phyloP scores from a whole-genome alignment of 345 rosid genomes.

The Brassica incana region DNA sequence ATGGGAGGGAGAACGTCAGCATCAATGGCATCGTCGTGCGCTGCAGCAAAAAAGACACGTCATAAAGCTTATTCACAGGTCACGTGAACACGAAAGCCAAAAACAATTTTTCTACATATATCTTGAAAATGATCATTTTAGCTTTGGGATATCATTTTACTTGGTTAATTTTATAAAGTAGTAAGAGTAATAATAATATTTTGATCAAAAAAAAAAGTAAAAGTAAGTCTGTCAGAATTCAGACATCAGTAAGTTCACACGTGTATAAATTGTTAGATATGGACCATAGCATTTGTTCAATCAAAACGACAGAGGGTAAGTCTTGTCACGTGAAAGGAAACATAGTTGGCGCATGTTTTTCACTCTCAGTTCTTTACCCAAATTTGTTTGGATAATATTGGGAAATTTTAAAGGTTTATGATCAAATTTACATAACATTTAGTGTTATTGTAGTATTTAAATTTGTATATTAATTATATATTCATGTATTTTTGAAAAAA shows the following conservation, averaged over 20 bases:
- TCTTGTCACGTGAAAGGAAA: constrained; percentile 44
- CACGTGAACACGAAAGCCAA: constrained; percentile 38
- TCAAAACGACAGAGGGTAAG: constrained; percentile 32
- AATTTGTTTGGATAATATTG: too few relatives aligned
- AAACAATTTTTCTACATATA: not conserved
- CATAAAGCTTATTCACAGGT: constrained; percentile 29
- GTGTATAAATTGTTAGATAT: constrained; percentile 34
- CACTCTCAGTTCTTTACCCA: not conserved
- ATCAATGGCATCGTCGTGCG: constrained; percentile 21
- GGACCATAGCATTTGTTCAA: constrained; percentile 34
- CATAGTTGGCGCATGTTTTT: constrained; percentile 23
- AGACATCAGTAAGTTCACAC: constrained; percentile 36
- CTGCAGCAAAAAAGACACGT: constrained; percentile 25
- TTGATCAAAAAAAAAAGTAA: too few relatives aligned
- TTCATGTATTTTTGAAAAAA: too few relatives aligned
- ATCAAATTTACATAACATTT: too few relatives aligned
- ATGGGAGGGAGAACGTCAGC: constrained; percentile 17
- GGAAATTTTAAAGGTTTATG: too few relatives aligned
- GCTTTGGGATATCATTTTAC: constrained; percentile 7
- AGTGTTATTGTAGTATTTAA: too few relatives aligned
- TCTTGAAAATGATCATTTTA: constrained; percentile 26
- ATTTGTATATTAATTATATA: too few relatives aligned
- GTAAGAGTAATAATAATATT: not conserved
- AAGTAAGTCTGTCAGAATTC: constrained; percentile 14
- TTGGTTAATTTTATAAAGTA: not conserved